Conservation (phyloP, 2,329 filamentous ascomycete species). For the Lecanoromycetidae sp. region DNA sequence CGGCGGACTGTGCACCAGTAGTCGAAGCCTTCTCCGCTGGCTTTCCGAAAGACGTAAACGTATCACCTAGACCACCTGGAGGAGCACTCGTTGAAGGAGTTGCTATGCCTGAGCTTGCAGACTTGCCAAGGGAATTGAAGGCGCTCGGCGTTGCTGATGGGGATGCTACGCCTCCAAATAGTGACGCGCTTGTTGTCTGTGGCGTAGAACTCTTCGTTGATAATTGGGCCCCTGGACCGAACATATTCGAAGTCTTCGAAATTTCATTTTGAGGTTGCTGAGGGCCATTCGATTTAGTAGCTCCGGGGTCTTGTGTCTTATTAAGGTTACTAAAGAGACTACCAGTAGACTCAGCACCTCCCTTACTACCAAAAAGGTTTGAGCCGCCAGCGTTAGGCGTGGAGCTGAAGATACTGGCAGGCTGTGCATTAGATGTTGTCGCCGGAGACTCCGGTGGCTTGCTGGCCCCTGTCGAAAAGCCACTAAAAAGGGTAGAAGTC, state of each 20-base stretch:
- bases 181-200: slow-evolving; percentile 1
- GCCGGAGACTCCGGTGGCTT: slow-evolving; percentile 15
- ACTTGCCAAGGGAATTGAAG: background rate
- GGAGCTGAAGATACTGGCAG: slow-evolving; percentile 15
- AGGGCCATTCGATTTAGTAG: slow-evolving; percentile 14
- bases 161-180: slow-evolving; percentile 2
- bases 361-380: slow-evolving; percentile 9
- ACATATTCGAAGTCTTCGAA: slow-evolving; percentile 6
- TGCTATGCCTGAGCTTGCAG: slow-evolving; percentile 7
- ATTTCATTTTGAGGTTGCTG: slow-evolving; percentile 10
- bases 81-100: slow-evolving; percentile 8
- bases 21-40: slow-evolving; percentile 10
- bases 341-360: slow-evolving; percentile 19
- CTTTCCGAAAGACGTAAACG: slow-evolving; percentile 8
- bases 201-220: slow-evolving; percentile 9
- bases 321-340: slow-evolving; percentile 24
- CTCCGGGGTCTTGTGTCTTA: slow-evolving; percentile 18
- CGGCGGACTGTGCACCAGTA: background rate
- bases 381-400: slow-evolving; percentile 3
- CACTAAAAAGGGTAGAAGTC: slow-evolving; percentile 11
- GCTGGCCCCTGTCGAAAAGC: slow-evolving; percentile 6
- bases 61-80: background rate
- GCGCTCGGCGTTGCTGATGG: slow-evolving; percentile 1
- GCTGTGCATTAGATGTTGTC: slow-evolving; percentile 15
- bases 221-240: slow-evolving; percentile 11